Conservation (phyloP, 148 eudicot species). For the Drosera capensis region DNA sequence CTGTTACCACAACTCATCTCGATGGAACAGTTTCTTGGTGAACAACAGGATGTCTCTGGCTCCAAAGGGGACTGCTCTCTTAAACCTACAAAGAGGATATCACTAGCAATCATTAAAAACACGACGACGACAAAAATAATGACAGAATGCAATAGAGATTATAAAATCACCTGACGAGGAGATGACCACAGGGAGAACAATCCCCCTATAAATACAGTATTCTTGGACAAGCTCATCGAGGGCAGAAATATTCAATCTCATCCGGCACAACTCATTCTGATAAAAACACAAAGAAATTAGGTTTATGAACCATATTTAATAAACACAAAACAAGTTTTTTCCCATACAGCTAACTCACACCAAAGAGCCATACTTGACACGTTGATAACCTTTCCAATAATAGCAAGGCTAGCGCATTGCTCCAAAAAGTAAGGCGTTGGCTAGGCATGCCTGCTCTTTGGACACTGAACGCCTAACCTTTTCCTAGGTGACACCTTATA, state of each 20-base stretch:
- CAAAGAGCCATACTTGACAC: too few species aligned
- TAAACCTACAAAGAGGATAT: too few species aligned
- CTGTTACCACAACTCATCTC: conserved; percentile 25
- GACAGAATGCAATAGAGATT: neutral
- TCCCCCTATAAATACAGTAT: conserved; percentile 86
- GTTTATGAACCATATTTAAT: neutral
- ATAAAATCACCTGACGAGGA: conserved; percentile 32
- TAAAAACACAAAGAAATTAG: conserved; percentile 3
- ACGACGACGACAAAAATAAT: neutral
- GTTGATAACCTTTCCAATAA: too few species aligned
- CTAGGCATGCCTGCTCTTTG: too few species aligned
- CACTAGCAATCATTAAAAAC: too few species aligned
- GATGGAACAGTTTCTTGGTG: conserved; percentile 25
- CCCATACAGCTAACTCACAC: too few species aligned
- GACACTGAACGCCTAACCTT: too few species aligned
- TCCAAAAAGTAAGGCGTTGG: too few species aligned
- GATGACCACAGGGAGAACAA: conserved; percentile 33
- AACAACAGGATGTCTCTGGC: conserved; percentile 21
- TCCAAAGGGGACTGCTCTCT: too few species aligned
- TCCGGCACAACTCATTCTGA: conserved; percentile 89
- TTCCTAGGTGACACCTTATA: too few species aligned
- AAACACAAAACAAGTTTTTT: neutral
- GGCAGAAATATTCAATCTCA: conserved; percentile 48
- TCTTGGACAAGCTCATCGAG: conserved; percentile 86
- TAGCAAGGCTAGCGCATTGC: too few species aligned